phyloP scores from a whole-genome alignment of 805 yeast species.

The Candida coquimbonensis region DNA sequence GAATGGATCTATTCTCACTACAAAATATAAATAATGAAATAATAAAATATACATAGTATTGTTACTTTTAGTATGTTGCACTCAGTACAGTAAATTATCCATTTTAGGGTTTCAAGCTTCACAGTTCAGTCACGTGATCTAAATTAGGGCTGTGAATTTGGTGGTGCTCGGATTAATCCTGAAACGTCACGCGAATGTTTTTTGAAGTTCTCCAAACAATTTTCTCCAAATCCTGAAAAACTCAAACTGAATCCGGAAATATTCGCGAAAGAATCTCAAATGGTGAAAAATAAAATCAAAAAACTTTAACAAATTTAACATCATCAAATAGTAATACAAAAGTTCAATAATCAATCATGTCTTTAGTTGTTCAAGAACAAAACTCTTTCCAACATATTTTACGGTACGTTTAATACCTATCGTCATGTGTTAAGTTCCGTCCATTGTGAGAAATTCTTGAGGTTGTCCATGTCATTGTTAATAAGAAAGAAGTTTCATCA shows the following conservation, averaged over 20 bases:
- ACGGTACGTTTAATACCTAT: slow-evolving; percentile 62
- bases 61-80: no score
- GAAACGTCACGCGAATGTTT: background rate
- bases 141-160: background rate
- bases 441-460: no score
- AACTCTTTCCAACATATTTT: slow-evolving; percentile 99
- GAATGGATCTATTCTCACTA: slow-evolving; percentile 39
- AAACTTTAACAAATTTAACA: slow-evolving; percentile 5
- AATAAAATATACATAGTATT: background rate
- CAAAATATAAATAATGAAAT: background rate
- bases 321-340: background rate
- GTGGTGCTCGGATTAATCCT: background rate
- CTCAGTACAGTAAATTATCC: no score
- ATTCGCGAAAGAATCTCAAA: slow-evolving; percentile 2
- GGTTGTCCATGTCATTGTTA: no score
- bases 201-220: background rate
- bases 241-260: background rate
- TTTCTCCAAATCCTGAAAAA: background rate
- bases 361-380: slow-evolving; percentile 97
- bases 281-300: slow-evolving; percentile 11
- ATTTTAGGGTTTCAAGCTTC: no score
- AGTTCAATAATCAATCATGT: slow-evolving; percentile 40
- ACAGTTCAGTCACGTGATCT: background rate
- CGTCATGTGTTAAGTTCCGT: no score
- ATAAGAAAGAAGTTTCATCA: no score